A percentile compares a stretch with the other conserved stretches of the same genome.
phyloP scores from a whole-genome alignment of 2,329 filamentous ascomycete genomes.

The Penicillium hordei region DNA sequence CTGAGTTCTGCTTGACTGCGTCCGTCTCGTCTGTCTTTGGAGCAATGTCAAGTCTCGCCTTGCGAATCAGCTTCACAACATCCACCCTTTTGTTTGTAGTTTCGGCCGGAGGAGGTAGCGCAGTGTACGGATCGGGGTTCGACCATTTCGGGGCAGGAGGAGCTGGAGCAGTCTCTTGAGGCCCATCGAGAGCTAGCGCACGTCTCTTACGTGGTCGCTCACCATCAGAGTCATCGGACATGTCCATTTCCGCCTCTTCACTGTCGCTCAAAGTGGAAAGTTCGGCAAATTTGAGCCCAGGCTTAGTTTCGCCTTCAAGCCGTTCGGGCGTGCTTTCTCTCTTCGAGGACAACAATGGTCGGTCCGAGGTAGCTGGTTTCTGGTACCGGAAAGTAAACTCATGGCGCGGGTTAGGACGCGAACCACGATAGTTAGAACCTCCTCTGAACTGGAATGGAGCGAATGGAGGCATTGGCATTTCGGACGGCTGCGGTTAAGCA shows the following conservation, averaged over 20 bases:
- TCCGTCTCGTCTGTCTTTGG: constrained; percentile 53
- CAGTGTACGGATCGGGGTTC: constrained; percentile 92
- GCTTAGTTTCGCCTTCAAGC: constrained; percentile 29
- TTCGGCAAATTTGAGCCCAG: constrained; percentile 36
- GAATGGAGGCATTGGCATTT: constrained; percentile 3
- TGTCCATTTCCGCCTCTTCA: constrained; percentile 48
- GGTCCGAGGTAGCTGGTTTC: constrained; percentile 37
- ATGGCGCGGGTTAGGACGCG: constrained; percentile 11
- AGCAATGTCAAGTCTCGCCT: constrained; percentile 67
- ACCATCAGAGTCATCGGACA: constrained; percentile 38
- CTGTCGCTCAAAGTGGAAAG: constrained; percentile 46
- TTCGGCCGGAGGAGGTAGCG: constrained; percentile 76
- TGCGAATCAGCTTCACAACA: constrained; percentile 87
- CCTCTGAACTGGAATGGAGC: constrained; percentile 20
- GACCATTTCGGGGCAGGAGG: constrained; percentile 74
- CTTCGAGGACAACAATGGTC: constrained; percentile 37
- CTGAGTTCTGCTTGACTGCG: constrained; percentile 61
- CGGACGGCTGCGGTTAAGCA: neutral
- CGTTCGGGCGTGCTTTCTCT: constrained; percentile 40
- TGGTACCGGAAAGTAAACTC: constrained; percentile 45
- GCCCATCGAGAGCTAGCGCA: constrained; percentile 28
- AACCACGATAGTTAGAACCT: constrained; percentile 1
- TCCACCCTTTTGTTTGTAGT: constrained; percentile 72
- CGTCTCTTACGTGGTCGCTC: constrained; percentile 43
- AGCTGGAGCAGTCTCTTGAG: constrained; percentile 24